phyloP scores from a whole-genome alignment of 768 basidiomycete species.

The Tremella mesenterica region DNA sequence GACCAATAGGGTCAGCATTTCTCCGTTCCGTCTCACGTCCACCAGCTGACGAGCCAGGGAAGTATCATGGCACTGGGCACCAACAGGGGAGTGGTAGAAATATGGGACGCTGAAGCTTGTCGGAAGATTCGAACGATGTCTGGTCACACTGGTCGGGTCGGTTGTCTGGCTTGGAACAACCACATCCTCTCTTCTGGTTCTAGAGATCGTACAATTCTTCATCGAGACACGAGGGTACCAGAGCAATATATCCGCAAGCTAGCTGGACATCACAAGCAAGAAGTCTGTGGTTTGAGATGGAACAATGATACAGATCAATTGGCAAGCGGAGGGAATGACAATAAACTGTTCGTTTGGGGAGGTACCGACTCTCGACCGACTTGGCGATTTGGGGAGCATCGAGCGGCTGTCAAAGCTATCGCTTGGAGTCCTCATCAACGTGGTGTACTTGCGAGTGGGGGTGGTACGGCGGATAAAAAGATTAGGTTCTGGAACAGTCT shows the following conservation, averaged over 20 bases:
- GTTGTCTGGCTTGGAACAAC: slow-evolving; percentile 87
- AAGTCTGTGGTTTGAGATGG: slow-evolving; percentile 95
- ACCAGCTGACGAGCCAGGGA: slow-evolving; percentile 48
- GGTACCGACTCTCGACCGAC: slow-evolving; percentile 60
- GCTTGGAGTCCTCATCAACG: slow-evolving; percentile 96
- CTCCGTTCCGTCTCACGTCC: too few species aligned
- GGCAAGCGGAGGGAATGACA: slow-evolving; percentile 95
- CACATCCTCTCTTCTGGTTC: slow-evolving; percentile 82
- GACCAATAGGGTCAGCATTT: slow-evolving; percentile 69
- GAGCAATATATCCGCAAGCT: slow-evolving; percentile 59
- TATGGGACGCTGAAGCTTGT: slow-evolving; percentile 80
- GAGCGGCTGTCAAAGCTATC: slow-evolving; percentile 93
- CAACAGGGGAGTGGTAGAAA: slow-evolving; percentile 74
- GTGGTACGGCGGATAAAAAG: slow-evolving; percentile 97
- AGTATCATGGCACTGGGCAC: slow-evolving; percentile 89
- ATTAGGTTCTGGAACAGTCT: slow-evolving; percentile 94
- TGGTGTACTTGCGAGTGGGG: slow-evolving; percentile 85
- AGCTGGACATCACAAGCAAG: slow-evolving; percentile 55
- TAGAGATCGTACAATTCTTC: slow-evolving; percentile 79
- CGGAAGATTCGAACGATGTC: slow-evolving; percentile 70
- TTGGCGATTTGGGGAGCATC: slow-evolving; percentile 93
- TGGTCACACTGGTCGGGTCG: slow-evolving; percentile 82
- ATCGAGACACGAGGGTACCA: slow-evolving; percentile 79
- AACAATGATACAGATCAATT: slow-evolving; percentile 57
- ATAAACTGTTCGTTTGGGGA: slow-evolving; percentile 98